Evolutionary conservation across 2,329 filamentous ascomycete genomes (phyloP), one percentile per base, ranked within the genome.

Genomic region (Penicillium rolfsii): DNA sequence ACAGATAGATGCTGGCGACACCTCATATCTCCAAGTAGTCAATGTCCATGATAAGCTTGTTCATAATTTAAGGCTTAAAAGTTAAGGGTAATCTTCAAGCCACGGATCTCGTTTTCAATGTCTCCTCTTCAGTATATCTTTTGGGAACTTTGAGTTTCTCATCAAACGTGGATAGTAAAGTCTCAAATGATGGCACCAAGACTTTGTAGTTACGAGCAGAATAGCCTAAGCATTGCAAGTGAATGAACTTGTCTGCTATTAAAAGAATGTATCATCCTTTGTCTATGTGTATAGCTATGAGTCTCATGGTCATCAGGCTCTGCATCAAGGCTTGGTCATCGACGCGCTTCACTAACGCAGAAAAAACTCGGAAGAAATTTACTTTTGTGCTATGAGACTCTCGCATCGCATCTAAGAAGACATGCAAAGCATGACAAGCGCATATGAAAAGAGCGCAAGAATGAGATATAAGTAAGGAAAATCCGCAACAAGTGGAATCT

Each of bases 401-500:
- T 40, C 9, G 45, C 24, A 28, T n/a, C 36, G n/a, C 26, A 48
- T 56, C 24, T 56, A 33, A 49, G 4, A 24, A n/a, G 36, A 52
- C 46, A 8, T 28, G 35, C 14, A 33, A 12, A 30, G 19, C 36
- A 52, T 45, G 38, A 57, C 12, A 28, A 26, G 52, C 33, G 45
- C 49, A 26, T 55, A 35, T 16, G 16, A n/a, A 64, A 48, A 4
- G 45, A 12, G 3, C 33, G 22, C 2, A 7, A 16, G 26, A n/a
- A 16, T 8, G 7, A 26, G 26, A 43, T 22, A 43, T 43, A 24
- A 57, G 30, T 38, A 57, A 58, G 33, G 41, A 45, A 56, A 59
- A 52, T 52, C 35, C 33, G 30, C 24, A 48, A 5, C 28, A 56
- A 56, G 54, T 60, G 55, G 55, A 55, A 57, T 61, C 59, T 58